phyloP scores from a whole-genome alignment of 345 rosid genomes.

The Eucalyptus dawsonii region DNA sequence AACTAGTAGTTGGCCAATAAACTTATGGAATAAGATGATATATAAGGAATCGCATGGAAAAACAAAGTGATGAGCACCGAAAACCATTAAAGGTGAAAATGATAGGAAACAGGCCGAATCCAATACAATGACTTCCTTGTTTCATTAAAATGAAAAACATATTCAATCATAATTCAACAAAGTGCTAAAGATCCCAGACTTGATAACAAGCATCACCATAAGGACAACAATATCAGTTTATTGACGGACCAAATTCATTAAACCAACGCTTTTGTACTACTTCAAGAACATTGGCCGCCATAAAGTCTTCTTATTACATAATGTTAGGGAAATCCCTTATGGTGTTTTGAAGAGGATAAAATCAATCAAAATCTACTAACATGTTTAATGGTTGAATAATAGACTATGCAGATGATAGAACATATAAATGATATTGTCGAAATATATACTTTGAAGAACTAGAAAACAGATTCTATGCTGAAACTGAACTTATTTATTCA shows the following conservation, averaged over 20 bases:
- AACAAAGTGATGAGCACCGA: not conserved
- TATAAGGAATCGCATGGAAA: not conserved
- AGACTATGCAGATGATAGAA: too few species aligned
- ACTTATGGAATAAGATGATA: not conserved
- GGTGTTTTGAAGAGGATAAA: too few species aligned
- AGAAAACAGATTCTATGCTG: too few species aligned
- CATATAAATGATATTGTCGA: too few species aligned
- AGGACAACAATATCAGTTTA: not conserved
- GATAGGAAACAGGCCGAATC: not conserved
- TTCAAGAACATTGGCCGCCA: not conserved
- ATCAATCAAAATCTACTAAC: too few species aligned
- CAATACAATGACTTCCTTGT: not conserved
- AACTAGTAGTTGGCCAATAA: not conserved
- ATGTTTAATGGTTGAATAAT: too few species aligned
- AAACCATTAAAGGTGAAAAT: not conserved
- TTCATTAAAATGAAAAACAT: not conserved
- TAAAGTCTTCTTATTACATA: not conserved
- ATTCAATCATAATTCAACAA: not conserved
- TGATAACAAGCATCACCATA: not conserved
- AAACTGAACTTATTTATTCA: too few species aligned
- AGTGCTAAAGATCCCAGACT: constrained; percentile 60
- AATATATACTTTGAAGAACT: too few species aligned
- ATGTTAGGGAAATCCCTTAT: too few species aligned
- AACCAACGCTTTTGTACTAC: not conserved
- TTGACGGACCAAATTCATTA: not conserved